These are phyloP conservation scores for Tubosaeta sp. DNA, from an alignment of 768 basidiomycete species.

Conservation along the genomic window DNA sequence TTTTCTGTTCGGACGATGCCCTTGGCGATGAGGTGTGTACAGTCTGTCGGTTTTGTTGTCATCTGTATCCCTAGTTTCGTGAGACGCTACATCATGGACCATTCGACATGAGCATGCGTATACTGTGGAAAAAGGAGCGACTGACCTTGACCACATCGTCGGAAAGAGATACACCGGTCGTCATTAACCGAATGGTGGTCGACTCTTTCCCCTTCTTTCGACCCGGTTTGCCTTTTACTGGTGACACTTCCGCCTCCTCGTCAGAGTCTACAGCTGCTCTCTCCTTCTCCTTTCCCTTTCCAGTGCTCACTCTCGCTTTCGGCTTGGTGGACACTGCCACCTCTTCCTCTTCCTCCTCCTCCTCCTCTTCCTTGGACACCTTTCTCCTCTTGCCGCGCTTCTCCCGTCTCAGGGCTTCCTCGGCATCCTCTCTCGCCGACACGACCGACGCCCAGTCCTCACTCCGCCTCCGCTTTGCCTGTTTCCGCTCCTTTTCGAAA, in stretches of 20 bases:
- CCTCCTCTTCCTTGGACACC: conserved; percentile 11
- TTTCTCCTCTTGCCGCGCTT: conserved; percentile 18
- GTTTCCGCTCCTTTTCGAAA: conserved; percentile 64
- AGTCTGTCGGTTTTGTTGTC: conserved; percentile 56
- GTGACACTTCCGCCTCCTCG: conserved; percentile 1
- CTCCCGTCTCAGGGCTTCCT: conserved; percentile 17
- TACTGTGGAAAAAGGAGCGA: background rate
- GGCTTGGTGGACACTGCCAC: conserved; percentile 12
- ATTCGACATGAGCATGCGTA: background rate
- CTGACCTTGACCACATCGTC: conserved; percentile 61
- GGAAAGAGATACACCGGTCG: conserved; percentile 58
- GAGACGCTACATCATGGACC: conserved; percentile 42
- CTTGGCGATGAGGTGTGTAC: conserved; percentile 74
- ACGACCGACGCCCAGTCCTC: conserved; percentile 28
- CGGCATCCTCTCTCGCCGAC: conserved; percentile 1
- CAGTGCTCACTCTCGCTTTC: conserved; percentile 11
- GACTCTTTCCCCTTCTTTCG: conserved; percentile 13
- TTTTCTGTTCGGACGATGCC: conserved; percentile 81
- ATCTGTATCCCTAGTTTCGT: conserved; percentile 63
- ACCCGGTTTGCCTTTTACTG: conserved; percentile 4
- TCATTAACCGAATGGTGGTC: conserved; percentile 48
- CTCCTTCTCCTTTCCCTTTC: conserved; percentile 8
- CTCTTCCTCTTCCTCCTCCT: conserved; percentile 26
- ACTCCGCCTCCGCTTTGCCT: conserved; percentile 29
- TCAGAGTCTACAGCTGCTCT: background rate